Conservation (phyloP, 1,284 basidiomycete genomes). For the Meira miltonrushii region DNA sequence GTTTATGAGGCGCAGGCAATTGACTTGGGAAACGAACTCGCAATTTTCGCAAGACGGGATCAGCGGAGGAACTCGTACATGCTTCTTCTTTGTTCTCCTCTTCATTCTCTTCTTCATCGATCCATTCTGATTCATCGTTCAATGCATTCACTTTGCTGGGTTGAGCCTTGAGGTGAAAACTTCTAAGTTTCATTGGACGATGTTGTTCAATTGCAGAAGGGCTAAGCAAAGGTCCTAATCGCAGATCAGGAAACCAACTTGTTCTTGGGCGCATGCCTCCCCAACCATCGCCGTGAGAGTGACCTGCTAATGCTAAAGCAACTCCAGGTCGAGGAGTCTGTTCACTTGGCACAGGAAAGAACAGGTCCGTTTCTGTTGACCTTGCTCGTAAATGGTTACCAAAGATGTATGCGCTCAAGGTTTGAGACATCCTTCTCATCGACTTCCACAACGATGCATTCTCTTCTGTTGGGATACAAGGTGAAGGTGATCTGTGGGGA, state of each 20-base stretch:
- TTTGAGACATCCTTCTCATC: not conserved
- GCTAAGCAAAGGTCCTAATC: not conserved
- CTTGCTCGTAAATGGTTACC: not conserved
- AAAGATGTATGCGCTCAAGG: not conserved
- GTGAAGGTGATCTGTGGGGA: not conserved
- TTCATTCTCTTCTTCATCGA: not conserved
- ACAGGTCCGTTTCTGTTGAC: not conserved
- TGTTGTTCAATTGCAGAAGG: not conserved
- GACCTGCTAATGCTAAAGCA: not conserved
- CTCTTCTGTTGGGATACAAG: not conserved
- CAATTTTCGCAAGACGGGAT: not conserved
- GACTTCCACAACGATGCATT: not conserved
- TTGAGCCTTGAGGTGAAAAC: not conserved
- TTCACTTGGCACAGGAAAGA: not conserved
- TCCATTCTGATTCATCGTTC: not conserved
- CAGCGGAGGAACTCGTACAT: too few relatives aligned
- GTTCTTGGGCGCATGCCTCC: not conserved
- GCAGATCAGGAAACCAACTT: slow-evolving; percentile 4
- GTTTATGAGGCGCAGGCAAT: not conserved
- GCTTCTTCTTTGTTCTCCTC: not conserved
- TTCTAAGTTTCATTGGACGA: too few relatives aligned
- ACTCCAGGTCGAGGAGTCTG: not conserved
- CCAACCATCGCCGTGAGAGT: slow-evolving; percentile 6
- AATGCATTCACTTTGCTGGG: not conserved
- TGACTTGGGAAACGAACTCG: slow-evolving; percentile 2